phyloP scores from a whole-genome alignment of 1,284 basidiomycete species.

The Ustilago nuda region DNA sequence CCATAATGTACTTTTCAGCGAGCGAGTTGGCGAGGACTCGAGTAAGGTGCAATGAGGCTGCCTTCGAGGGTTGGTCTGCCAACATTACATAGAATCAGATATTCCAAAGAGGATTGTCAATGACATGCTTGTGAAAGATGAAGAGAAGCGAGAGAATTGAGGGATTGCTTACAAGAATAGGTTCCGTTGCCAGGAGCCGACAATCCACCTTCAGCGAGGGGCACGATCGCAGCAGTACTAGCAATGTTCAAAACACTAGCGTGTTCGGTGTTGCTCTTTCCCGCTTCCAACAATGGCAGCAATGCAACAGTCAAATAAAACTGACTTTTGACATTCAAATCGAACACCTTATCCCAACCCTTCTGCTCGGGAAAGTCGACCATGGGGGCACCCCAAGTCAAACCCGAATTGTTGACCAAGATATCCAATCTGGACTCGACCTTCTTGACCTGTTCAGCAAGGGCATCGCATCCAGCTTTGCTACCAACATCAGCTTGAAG shows the following conservation, averaged over 20 bases:
- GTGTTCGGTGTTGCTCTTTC: slow-evolving; percentile 72
- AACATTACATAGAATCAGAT: background rate
- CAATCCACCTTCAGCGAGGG: slow-evolving; percentile 73
- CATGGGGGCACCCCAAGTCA: slow-evolving; percentile 82
- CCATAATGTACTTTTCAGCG: slow-evolving; percentile 71
- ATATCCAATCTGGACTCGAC: slow-evolving; percentile 77
- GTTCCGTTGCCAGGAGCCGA: slow-evolving; percentile 77
- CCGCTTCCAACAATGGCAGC: slow-evolving; percentile 61
- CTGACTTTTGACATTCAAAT: slow-evolving; percentile 67
- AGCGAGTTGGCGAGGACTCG: slow-evolving; percentile 79
- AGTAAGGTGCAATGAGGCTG: slow-evolving; percentile 81
- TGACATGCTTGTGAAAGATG: background rate
- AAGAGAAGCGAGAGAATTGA: too few species aligned
- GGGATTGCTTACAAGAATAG: slow-evolving; percentile 78
- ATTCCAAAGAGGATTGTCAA: slow-evolving; percentile 8
- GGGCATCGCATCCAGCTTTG: slow-evolving; percentile 84
- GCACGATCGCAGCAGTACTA: slow-evolving; percentile 77
- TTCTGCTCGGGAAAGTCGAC: slow-evolving; percentile 76
- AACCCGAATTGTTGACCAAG: slow-evolving; percentile 68
- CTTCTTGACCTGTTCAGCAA: slow-evolving; percentile 77
- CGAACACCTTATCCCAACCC: slow-evolving; percentile 78
- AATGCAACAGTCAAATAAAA: slow-evolving; percentile 69
- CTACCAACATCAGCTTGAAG: slow-evolving; percentile 62
- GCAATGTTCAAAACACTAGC: slow-evolving; percentile 79
- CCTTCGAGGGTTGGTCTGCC: slow-evolving; percentile 76